Percentiles rank a stretch among this genome's conserved stretches.
phyloP scores from a whole-genome alignment of 139 green algal species.

The Asterochloris sp. region DNA sequence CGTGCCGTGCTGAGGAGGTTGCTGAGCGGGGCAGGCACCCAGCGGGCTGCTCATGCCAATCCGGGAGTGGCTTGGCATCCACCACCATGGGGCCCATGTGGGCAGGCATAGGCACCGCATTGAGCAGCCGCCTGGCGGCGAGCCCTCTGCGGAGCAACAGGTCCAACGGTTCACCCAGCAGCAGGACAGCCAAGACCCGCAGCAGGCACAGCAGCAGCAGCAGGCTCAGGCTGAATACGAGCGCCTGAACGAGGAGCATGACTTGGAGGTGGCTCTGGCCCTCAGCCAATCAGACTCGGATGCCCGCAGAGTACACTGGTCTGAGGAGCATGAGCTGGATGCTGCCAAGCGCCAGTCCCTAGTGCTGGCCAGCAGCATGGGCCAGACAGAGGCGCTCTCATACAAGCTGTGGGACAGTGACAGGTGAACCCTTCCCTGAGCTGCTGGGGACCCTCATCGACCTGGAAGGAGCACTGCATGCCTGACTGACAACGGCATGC shows the following conservation, averaged over 20 bases:
- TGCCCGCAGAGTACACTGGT: neutral
- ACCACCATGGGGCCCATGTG: no score
- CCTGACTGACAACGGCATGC: neutral
- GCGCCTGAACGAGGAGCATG: neutral
- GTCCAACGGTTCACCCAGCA: neutral
- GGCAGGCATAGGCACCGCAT: no score
- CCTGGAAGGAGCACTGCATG: neutral
- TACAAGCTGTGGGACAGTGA: conserved; percentile 27
- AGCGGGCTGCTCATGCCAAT: no score
- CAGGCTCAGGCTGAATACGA: neutral
- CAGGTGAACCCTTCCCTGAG: neutral
- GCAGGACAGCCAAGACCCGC: neutral
- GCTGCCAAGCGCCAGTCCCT: conserved; percentile 20
- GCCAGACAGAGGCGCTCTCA: conserved; percentile 22
- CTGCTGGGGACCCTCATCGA: neutral
- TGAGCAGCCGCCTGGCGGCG: neutral
- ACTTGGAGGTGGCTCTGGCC: conserved; percentile 9
- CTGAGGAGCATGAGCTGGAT: conserved; percentile 18
- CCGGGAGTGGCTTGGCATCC: no score
- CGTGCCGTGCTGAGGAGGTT: no score
- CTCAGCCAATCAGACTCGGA: conserved; percentile 10
- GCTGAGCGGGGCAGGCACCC: no score
- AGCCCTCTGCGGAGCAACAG: conserved; percentile 1
- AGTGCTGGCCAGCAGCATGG: neutral
- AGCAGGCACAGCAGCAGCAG: neutral